Evolutionary conservation across 176 grass and related monocot species (phyloP).

Genomic region (Paspalum notatum): DNA sequence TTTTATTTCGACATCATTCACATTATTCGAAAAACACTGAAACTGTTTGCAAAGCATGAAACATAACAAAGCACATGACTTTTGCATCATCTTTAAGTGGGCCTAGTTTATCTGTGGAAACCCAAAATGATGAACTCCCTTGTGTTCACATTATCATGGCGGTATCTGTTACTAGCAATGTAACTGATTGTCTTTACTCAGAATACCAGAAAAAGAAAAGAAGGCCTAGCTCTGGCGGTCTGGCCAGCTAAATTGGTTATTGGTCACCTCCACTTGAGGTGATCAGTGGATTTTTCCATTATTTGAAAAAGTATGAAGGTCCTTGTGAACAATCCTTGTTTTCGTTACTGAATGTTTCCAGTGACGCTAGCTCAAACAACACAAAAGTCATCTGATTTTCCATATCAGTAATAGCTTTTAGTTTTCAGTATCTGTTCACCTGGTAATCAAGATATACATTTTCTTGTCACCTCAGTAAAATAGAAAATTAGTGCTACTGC

Average conservation of each 20-base stretch:
- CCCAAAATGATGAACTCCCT: not conserved
- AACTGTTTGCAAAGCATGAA: not conserved
- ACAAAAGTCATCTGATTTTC: not conserved
- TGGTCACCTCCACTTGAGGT: not conserved
- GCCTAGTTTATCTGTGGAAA: conserved; percentile 22
- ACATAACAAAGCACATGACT: not conserved
- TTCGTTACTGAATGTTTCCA: conserved; percentile 10
- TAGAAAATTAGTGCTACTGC: not conserved
- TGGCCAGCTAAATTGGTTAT: not conserved
- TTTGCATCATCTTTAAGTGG: not conserved
- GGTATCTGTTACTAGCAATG: not conserved
- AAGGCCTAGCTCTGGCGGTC: not conserved
- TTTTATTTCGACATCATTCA: conserved; percentile 10
- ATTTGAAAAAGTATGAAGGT: conserved; percentile 2
- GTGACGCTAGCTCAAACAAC: conserved; percentile 12
- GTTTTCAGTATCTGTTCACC: not conserved
- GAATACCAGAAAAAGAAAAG: not conserved
- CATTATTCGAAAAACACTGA: not conserved
- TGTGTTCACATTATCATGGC: not conserved
- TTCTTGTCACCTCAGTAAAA: not conserved
- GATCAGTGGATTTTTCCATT: not conserved
- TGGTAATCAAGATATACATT: not conserved
- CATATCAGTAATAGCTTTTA: not conserved
- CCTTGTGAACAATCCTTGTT: not conserved
- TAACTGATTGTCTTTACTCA: not conserved